Evolutionary conservation across 2,329 filamentous ascomycete species (phyloP).

Genomic region (Oidium heveae): DNA sequence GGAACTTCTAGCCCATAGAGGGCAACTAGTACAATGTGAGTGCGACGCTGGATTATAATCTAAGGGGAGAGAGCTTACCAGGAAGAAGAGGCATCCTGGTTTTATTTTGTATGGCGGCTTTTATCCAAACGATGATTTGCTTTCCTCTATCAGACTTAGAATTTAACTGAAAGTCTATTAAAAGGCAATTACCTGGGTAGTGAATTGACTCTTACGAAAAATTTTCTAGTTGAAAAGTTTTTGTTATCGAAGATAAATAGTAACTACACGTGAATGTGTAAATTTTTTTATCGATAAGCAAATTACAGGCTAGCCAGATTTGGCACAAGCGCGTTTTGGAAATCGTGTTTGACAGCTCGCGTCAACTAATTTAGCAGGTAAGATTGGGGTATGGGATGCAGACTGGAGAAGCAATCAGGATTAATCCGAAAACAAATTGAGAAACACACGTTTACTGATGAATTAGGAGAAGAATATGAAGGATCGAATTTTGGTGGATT

Average conservation of each 20-base stretch:
- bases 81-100: slow-evolving; percentile 29
- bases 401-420: slow-evolving; percentile 37
- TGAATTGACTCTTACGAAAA: no score
- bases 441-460: slow-evolving; percentile 46
- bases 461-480: slow-evolving; percentile 77
- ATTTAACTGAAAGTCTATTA: no score
- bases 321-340: not conserved
- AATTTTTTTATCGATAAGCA: not conserved
- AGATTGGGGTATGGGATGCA: slow-evolving; percentile 25
- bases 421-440: slow-evolving; percentile 36
- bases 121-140: no score
- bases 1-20: slow-evolving; percentile 86
- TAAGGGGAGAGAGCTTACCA: slow-evolving; percentile 6
- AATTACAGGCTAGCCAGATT: not conserved
- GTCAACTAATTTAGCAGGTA: not conserved
- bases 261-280: not conserved
- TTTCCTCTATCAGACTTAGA: no score
- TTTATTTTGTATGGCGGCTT: not conserved
- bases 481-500: slow-evolving; percentile 74
- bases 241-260: no score
- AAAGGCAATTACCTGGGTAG: no score
- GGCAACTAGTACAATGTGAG: slow-evolving; percentile 30
- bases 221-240: no score
- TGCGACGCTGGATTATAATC: not conserved
- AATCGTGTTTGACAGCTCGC: not conserved